phyloP scores from a whole-genome alignment of 495 filamentous ascomycete genomes.

The Trypethelium eluteriae region DNA sequence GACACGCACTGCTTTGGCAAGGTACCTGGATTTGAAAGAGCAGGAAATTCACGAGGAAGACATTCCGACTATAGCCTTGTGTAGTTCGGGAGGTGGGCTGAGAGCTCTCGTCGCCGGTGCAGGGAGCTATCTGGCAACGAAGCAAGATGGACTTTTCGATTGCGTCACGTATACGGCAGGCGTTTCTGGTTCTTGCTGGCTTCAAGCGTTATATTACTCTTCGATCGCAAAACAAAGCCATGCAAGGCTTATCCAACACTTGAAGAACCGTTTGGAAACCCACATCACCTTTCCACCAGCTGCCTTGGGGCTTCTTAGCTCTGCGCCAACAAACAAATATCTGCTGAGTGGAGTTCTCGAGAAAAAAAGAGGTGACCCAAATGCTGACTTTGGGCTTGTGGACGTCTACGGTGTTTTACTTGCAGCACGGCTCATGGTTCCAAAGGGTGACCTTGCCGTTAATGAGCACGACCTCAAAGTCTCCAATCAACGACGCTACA shows the following conservation, averaged over 20 bases:
- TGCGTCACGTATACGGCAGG: constrained; percentile 91
- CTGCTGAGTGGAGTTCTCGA: constrained; percentile 83
- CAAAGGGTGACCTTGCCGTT: constrained; percentile 70
- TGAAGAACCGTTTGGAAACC: constrained; percentile 73
- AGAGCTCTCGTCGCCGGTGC: constrained; percentile 83
- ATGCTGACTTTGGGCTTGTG: constrained; percentile 79
- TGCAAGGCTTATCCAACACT: constrained; percentile 63
- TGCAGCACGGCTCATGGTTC: constrained; percentile 74
- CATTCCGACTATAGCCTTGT: constrained; percentile 85
- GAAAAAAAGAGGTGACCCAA: constrained; percentile 73
- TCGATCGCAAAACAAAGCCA: constrained; percentile 60
- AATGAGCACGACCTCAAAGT: constrained; percentile 75
- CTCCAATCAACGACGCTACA: constrained; percentile 67
- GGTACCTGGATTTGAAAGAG: constrained; percentile 69
- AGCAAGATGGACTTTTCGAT: constrained; percentile 82
- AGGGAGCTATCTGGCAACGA: constrained; percentile 70
- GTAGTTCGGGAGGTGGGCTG: constrained; percentile 85
- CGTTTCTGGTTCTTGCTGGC: constrained; percentile 92
- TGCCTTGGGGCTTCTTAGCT: constrained; percentile 66
- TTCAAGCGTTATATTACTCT: constrained; percentile 85
- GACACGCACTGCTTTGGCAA: constrained; percentile 63
- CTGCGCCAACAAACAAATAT: constrained; percentile 84
- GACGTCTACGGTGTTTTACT: constrained; percentile 85
- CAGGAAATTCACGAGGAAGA: constrained; percentile 84
- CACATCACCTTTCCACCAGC: constrained; percentile 89